phyloP scores from a whole-genome alignment of 805 yeast species.

The Candida suzukii region DNA sequence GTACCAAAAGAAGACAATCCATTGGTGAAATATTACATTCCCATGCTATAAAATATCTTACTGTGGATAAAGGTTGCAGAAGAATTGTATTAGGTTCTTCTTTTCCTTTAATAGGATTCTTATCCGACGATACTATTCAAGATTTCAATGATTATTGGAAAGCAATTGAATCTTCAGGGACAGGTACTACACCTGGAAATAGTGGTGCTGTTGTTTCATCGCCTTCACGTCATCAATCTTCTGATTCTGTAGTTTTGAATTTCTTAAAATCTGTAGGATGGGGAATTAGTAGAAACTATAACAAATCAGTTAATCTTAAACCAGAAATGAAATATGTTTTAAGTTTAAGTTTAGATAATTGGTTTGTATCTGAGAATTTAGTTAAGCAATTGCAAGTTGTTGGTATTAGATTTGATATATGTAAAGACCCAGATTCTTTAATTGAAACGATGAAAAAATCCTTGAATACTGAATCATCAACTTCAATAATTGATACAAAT shows the following conservation, averaged over 20 bases:
- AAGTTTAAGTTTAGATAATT: slow-evolving; percentile 33
- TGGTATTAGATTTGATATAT: slow-evolving; percentile 51
- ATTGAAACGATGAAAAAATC: slow-evolving; percentile 29
- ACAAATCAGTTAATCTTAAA: neutral
- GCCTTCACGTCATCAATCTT: slow-evolving; percentile 12
- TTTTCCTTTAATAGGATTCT: slow-evolving; percentile 33
- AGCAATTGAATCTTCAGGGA: slow-evolving; percentile 3
- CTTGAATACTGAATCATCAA: neutral
- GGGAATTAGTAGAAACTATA: slow-evolving; percentile 20
- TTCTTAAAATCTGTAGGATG: slow-evolving; percentile 37
- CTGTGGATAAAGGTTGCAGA: slow-evolving; percentile 34
- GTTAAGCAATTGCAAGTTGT: slow-evolving; percentile 49
- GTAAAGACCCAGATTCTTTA: slow-evolving; percentile 35
- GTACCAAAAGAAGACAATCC: slow-evolving; percentile 44
- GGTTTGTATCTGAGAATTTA: slow-evolving; percentile 50
- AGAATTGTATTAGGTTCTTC: slow-evolving; percentile 35
- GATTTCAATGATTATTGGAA: slow-evolving; percentile 9
- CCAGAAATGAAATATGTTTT: slow-evolving; percentile 23
- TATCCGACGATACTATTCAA: slow-evolving; percentile 4
- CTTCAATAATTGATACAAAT: neutral
- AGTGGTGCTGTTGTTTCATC: slow-evolving; percentile 1
- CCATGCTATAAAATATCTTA: slow-evolving; percentile 43
- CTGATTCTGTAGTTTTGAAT: slow-evolving; percentile 9
- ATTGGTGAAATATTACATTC: slow-evolving; percentile 48
- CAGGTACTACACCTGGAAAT: slow-evolving; percentile 3